Base-by-base conservation (phyloP, 139 green algal species). In the Pleodorina starrii region DNA sequence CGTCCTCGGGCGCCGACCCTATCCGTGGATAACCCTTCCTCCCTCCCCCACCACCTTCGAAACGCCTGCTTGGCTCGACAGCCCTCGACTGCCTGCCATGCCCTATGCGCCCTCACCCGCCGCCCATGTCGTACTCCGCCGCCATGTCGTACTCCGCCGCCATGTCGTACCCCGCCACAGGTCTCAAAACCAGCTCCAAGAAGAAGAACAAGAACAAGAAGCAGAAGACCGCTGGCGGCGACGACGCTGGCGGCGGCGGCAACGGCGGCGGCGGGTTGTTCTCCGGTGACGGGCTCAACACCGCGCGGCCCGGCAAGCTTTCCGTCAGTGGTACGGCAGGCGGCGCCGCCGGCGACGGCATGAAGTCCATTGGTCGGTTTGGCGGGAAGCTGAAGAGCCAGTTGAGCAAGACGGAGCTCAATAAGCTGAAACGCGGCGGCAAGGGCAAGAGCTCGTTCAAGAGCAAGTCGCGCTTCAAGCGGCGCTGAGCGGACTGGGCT, bases 381-480 rank as follows among this genome's bases (percentile, higher is more conserved):
- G 81, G 81, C 60, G 81, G 81, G 29, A 87, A 87, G 59, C 81
- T 87, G 7, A 51, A 51, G n/a, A 48, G 27, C 23, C 85, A 86
- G 84, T 51, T 76, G 38, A 54, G 73, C 40, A 91, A 91, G 17
- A 74, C 79, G 0, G 92, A 97, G 84, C 60, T 96, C 19, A 96
- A 95, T 68, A 91, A 90, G 40, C 16, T 94, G 21, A 94, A 94
- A 83, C 86, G 94, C 5, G 92, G 92, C 0, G 95, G 95, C 76
- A 97, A 95, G 86, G 95, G 95, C 48, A 95, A 94, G 74, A 71
- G 89, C 11, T 40, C 90, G 0, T 98, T 98, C 93, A 98, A 98
- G 93, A 95, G 91, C 89, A 97, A 98, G 88, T 82, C 88, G 11
- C 92, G 90, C 60, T 96, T 96, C 90, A 96, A 95, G 93, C 59